Conservation (phyloP, 148 eudicot species). For the Limonium bicolor region DNA sequence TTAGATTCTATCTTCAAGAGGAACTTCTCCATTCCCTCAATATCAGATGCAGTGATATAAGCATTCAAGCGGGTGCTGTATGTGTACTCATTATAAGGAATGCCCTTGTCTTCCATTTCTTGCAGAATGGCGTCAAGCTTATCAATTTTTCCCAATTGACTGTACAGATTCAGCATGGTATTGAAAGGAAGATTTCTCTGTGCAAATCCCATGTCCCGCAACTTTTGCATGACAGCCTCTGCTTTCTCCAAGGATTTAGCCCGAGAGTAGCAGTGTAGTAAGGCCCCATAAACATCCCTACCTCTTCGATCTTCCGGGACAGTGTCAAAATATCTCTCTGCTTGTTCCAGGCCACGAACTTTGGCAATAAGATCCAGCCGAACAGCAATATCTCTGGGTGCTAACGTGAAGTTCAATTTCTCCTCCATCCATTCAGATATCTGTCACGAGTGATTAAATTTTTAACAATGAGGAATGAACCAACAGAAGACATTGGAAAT, state of each 20-base stretch:
- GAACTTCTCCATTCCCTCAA: slow-evolving; percentile 20
- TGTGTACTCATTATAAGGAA: slow-evolving; percentile 11
- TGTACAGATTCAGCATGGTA: slow-evolving; percentile 18
- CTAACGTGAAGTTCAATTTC: not conserved
- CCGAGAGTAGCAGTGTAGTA: slow-evolving; percentile 19
- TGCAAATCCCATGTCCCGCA: slow-evolving; percentile 11
- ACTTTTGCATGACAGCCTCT: slow-evolving; percentile 17
- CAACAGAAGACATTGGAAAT: not conserved
- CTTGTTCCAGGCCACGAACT: slow-evolving; percentile 25
- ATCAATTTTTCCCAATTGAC: slow-evolving; percentile 11
- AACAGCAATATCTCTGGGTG: slow-evolving; percentile 15
- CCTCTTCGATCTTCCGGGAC: slow-evolving; percentile 7
- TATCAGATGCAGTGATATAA: slow-evolving; percentile 13
- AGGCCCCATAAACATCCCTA: slow-evolving; percentile 24
- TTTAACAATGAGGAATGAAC: not conserved
- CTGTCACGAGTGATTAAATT: slow-evolving; percentile 1
- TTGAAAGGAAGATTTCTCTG: slow-evolving; percentile 11
- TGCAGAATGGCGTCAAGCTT: slow-evolving; percentile 15
- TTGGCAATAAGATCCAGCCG: slow-evolving; percentile 21
- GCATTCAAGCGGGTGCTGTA: slow-evolving; percentile 11
- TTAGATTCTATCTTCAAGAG: slow-evolving; percentile 20
- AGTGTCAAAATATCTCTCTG: slow-evolving; percentile 21
- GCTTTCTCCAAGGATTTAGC: slow-evolving; percentile 20
- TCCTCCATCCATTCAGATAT: slow-evolving; percentile 18
- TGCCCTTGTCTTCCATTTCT: slow-evolving; percentile 27